Percentiles rank a stretch among this genome's conserved stretches.
phyloP scores from a whole-genome alignment of 164 flowering plant species.

The Annona squamosa region DNA sequence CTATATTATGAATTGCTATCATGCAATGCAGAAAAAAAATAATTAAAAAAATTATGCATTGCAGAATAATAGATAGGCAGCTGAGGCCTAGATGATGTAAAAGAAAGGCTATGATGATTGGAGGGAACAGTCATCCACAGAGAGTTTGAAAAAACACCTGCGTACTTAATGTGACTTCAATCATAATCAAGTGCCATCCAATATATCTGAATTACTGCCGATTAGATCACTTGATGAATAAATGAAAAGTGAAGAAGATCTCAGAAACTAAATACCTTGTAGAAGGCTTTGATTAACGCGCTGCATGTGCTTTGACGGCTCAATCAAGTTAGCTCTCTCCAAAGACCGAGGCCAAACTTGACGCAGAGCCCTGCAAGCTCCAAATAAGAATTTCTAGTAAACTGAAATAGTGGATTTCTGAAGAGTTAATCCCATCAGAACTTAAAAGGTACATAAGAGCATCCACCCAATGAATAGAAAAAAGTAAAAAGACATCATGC shows the following conservation, averaged over 20 bases:
- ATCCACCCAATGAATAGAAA: too few species aligned
- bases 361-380: conserved; percentile 64
- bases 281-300: conserved; percentile 73
- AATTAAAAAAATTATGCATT: too few species aligned
- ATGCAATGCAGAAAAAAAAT: too few species aligned
- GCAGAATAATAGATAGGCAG: too few species aligned
- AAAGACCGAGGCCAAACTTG: conserved; percentile 86
- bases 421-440: neutral
- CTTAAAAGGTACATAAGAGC: neutral
- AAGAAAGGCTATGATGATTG: too few species aligned
- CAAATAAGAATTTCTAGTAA: neutral
- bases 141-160: neutral
- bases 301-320: conserved; percentile 95
- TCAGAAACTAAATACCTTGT: conserved; percentile 37
- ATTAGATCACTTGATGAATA: neutral
- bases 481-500: too few species aligned
- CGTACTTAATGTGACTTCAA: neutral
- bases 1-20: too few species aligned
- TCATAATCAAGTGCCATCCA: neutral
- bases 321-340: conserved; percentile 65
- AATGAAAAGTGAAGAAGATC: neutral
- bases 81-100: too few species aligned
- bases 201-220: neutral
- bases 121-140: too few species aligned
- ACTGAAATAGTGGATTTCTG: neutral